Evolutionary conservation across 208 protist species (phyloP), one percentile per base, ranked within the genome.

Genomic region (Leishmania tarentolae): DNA sequence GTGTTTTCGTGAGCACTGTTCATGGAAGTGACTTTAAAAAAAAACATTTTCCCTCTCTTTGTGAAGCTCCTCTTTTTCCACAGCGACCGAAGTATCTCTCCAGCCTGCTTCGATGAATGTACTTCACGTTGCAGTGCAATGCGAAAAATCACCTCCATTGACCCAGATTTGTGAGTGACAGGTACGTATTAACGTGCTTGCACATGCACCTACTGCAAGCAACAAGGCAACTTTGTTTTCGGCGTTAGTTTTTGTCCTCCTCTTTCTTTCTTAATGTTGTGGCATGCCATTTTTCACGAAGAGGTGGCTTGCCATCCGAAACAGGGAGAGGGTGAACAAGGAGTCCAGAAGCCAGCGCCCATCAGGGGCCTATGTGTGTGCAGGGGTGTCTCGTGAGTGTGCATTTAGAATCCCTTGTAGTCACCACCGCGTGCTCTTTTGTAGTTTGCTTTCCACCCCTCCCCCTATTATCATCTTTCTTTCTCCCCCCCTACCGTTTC

Each of bases 71-170:
- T 15, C 15, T 40, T 68, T 7, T 31, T n/a, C 57, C 61, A 68
- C 40, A 65, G 40, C n/a, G 35, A 44, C 40, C 52, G 28, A 84
- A 44, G 8, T 52, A 73, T 68, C 24, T 17, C 75, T 69, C 37
- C 50, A 53, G 52, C 71, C 40, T 59, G 42, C 73, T 74, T 80
- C 75, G 35, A 50, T 37, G 47, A 19, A 44, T 80, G 21, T 70
- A 68, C 47, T 56, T 69, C 56, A 50, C 61, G 19, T 68, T 68
- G 9, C 61, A 42, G 31, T 35, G 61, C 28, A 40, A 40, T 68
- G 61, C 61, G 31, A 28, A 68, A 31, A 40, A 68, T 42, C 61
- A 15, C 61, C 61, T 68, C 37, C 61, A 31, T 11, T 4, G 61
- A 40, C 61, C 31, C n/a, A 13, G 9, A 40, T 40, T 13, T 31